Base-by-base conservation (phyloP, 2,329 filamentous ascomycete genomes). In the Fusarium pseudoanthophilum region DNA sequence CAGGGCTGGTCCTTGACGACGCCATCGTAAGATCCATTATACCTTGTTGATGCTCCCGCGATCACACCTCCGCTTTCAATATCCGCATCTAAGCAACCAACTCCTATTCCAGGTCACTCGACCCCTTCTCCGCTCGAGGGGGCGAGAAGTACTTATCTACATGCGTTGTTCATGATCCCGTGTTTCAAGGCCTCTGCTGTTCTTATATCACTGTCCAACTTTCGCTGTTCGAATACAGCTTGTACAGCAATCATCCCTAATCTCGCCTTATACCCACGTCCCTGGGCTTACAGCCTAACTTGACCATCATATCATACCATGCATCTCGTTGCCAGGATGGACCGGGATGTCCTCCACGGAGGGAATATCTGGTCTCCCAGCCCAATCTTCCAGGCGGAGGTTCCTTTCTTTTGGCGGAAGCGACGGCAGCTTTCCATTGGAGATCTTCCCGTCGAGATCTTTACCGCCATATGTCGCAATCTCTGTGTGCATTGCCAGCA, bases 401-500 rank as follows among this genome's bases (percentile, higher is more conserved):
- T 52, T 20, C 61, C 69, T 42, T 57, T 67, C 51, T 67, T 60
- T 26, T 67, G 64, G 61, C 60, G 61, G 11, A 73, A 67, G 32
- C 66, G 48, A 30, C 60, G 69, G 18, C 61, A 60, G 16, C 61
- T 71, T 51, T 77, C 75, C 21, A 73, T 78, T 8, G 64, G 62
- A 2, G 64, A 74, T 59, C 61, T 78, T 9, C 77, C 77, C 20
- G 72, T 73, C 11, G 77, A 78, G 74, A 78, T 78, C 52, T 64
- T 78, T 32, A 67, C 77, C 30, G 51, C 75, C n/a, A 77, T 78
- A 37, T 78, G 77, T 28, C 72, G 72, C 28, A 74, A 78, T 46
- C 63, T 78, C 18, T 78, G 77, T 63, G 69, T 73, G 32, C 77
- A 78, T 53, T 78, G 77, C 30, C 77, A 75, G 14, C 67, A 72